Evolutionary conservation across 2,329 filamentous ascomycete species (phyloP).

Genomic region (Bertia moriformis): DNA sequence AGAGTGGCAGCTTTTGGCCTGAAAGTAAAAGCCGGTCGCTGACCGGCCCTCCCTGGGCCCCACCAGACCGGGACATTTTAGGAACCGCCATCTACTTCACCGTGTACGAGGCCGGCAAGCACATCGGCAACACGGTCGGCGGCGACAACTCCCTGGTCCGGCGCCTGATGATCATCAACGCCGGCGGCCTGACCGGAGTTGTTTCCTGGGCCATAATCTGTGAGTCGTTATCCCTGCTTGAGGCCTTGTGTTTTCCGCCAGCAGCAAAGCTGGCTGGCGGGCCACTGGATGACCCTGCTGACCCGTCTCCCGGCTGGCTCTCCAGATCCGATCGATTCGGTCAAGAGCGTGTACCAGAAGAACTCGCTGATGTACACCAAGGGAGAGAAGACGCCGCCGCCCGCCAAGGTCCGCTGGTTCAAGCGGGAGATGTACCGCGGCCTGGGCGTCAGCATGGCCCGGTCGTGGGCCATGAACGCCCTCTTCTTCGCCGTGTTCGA

Average conservation of each 20-base stretch:
- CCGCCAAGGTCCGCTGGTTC: slow-evolving; percentile 65
- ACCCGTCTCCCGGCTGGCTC: too few species aligned
- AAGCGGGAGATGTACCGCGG: slow-evolving; percentile 69
- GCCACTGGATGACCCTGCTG: too few species aligned
- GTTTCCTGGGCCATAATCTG: slow-evolving; percentile 69
- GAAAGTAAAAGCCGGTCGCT: slow-evolving; percentile 1
- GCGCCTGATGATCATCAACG: slow-evolving; percentile 63
- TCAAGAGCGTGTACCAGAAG: slow-evolving; percentile 74
- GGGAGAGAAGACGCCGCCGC: slow-evolving; percentile 44
- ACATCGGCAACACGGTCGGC: slow-evolving; percentile 61
- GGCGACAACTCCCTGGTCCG: slow-evolving; percentile 62
- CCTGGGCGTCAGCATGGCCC: slow-evolving; percentile 67
- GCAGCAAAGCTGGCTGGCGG: slow-evolving; percentile 9
- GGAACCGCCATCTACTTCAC: slow-evolving; percentile 79
- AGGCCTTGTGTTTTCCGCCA: too few species aligned
- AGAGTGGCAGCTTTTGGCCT: slow-evolving; percentile 1
- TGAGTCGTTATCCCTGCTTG: slow-evolving; percentile 23
- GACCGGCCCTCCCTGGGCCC: neutral
- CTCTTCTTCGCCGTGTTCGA: slow-evolving; percentile 86
- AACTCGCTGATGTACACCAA: slow-evolving; percentile 60
- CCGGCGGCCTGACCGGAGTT: slow-evolving; percentile 69
- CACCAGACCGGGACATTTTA: slow-evolving; percentile 62
- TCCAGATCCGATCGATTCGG: slow-evolving; percentile 60
- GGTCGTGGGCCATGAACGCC: slow-evolving; percentile 71
- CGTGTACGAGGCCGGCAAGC: slow-evolving; percentile 77